These are phyloP conservation scores for Dactylellina leptospora DNA, from an alignment of 2,329 filamentous ascomycete species.

Conservation along the genomic window DNA sequence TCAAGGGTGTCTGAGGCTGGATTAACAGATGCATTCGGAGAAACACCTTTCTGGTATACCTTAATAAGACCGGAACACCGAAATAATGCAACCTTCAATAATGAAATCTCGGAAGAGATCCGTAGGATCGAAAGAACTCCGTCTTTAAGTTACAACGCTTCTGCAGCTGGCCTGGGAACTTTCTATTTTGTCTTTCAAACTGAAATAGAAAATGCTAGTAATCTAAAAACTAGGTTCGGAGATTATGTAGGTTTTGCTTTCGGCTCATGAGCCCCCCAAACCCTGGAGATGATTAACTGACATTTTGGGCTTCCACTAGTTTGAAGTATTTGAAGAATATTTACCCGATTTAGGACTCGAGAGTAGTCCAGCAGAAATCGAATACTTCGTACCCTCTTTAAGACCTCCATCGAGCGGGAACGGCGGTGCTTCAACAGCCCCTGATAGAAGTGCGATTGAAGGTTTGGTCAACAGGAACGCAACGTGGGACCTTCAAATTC, in stretches of 20 bases:
- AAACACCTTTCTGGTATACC: conserved; percentile 31
- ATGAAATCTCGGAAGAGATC: conserved; percentile 12
- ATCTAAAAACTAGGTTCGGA: background rate
- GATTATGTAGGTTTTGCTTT: conserved; percentile 17
- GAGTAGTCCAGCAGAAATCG: conserved; percentile 1
- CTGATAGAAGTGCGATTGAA: no score
- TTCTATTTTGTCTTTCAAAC: conserved; percentile 37
- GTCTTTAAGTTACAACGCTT: conserved; percentile 5
- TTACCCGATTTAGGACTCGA: conserved; percentile 6
- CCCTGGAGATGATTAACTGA: no score
- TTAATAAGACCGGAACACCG: conserved; percentile 16
- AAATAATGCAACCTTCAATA: background rate
- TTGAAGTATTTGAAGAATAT: conserved; percentile 12
- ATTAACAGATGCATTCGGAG: conserved; percentile 16
- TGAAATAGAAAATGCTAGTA: background rate
- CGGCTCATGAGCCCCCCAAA: background rate
- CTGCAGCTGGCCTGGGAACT: background rate
- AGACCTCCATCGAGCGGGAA: no score
- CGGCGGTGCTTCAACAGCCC: no score
- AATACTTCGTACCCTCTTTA: background rate
- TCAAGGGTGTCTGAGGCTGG: background rate
- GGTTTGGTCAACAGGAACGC: conserved; percentile 1
- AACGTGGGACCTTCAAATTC: conserved; percentile 19
- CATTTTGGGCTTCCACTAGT: conserved; percentile 15
- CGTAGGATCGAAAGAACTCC: background rate